phyloP scores from a whole-genome alignment of 75 land plant species.

The Sequoia sempervirens region DNA sequence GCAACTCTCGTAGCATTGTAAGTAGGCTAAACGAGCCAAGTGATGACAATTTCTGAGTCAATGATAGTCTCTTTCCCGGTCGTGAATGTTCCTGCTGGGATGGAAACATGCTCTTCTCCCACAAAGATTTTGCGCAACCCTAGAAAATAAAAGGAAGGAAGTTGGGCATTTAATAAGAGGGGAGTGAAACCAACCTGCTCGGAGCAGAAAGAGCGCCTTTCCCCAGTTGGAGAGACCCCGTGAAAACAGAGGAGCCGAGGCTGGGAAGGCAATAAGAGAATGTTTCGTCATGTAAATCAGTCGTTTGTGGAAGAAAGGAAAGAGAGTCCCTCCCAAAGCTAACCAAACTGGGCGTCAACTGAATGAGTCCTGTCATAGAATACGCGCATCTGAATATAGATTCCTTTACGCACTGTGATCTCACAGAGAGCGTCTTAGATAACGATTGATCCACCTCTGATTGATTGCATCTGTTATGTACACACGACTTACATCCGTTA shows the following conservation, averaged over 20 bases:
- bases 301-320: conserved; percentile 44
- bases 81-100: background rate
- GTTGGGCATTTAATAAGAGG: conserved; percentile 38
- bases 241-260: conserved; percentile 36
- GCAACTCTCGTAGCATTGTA: conserved; percentile 46
- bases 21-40: conserved; percentile 41
- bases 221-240: conserved; percentile 51
- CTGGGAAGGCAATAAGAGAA: conserved; percentile 66
- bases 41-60: conserved; percentile 56
- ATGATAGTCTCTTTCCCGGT: conserved; percentile 42
- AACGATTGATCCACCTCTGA: too few relatives aligned
- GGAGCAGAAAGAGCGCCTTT: conserved; percentile 22
- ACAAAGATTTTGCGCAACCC: conserved; percentile 32
- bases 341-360: conserved; percentile 47
- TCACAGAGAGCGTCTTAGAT: conserved; percentile 1
- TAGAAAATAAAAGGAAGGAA: conserved; percentile 47
- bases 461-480: too few relatives aligned
- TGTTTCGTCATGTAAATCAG: conserved; percentile 28
- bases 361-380: background rate
- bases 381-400: conserved; percentile 27
- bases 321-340: conserved; percentile 57
- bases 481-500: too few relatives aligned
- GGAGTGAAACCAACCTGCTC: conserved; percentile 30
- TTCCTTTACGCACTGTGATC: background rate
- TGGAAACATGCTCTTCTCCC: conserved; percentile 6